Evolutionary conservation across 2,329 filamentous ascomycete species (phyloP), one percentile per base, ranked within the genome.

Genomic region (Pochonia chlamydosporia): DNA sequence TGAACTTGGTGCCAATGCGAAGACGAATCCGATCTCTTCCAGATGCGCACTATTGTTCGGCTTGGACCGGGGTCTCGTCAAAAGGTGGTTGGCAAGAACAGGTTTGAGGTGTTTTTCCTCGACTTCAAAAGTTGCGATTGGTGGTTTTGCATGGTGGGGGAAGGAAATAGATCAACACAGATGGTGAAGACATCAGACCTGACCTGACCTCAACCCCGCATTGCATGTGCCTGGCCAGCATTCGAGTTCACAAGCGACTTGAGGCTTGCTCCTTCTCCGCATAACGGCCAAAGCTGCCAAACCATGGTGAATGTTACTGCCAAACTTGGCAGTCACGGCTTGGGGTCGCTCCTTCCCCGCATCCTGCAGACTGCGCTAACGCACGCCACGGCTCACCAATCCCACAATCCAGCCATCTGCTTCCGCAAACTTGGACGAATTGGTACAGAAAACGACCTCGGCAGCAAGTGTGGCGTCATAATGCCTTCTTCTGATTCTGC

Each of bases 311-410:
- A 9, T 36, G 33, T 20, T 11, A 18, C 30, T 33, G 13, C 33
- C 33, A 36, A 36, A 36, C 16, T 11, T 9, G 33, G 35, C 9
- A 39, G 20, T 23, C 18, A 21, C 16, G 13, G 20, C 35, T 23
- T 23, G 11, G 35, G 36, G 26, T 42, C 44, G 26, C 25, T 35
- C 23, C 44, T 41, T 30, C 44, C 44, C 37, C 44, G 44, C 44
- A 46, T 36, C 44, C 23, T 11, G 11, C 36, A 18, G 11, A 14
- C 44, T 16, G 26, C 44, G 28, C 44, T 46, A 46, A 40, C 35
- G 28, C 37, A 36, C 28, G 44, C 44, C 44, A 42, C 24, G 20
- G 23, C 37, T 8, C 20, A 13, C 9, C 9, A 21, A 14, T 21
- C 6, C 35, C 35, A 23, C 33, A 39, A 23, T 23, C 35, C 20